Conservation (phyloP, 169 alveolate species). For the Cryptosporidium parvum region DNA sequence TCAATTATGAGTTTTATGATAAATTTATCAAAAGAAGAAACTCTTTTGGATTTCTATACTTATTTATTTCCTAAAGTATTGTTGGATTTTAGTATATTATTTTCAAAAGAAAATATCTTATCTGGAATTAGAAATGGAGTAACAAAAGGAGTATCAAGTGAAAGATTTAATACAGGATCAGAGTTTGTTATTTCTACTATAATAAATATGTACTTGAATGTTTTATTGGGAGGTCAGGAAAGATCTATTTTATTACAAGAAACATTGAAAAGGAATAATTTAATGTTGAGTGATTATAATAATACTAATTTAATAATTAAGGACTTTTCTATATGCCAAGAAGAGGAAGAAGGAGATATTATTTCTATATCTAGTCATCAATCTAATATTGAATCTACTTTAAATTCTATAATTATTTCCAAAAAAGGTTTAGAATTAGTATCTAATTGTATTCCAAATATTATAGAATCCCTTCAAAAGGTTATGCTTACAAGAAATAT, state of each 20-base stretch:
- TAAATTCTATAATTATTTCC: background rate
- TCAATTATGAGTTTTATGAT: constrained; percentile 28
- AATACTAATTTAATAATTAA: background rate
- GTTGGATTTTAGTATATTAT: background rate
- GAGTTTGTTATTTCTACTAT: constrained; percentile 30
- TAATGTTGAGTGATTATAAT: background rate
- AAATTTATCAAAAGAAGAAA: background rate
- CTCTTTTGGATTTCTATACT: constrained; percentile 3
- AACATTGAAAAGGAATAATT: background rate
- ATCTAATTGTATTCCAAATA: background rate
- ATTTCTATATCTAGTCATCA: background rate
- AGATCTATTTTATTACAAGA: background rate
- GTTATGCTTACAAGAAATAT: constrained; percentile 5
- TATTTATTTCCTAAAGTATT: constrained; percentile 26
- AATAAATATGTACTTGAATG: constrained; percentile 15
- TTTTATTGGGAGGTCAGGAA: constrained; percentile 52
- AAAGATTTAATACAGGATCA: background rate
- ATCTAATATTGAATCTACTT: too few species aligned
- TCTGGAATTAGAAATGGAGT: background rate
- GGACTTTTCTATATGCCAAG: background rate
- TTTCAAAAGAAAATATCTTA: constrained; percentile 7
- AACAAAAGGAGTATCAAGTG: background rate
- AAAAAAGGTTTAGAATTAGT: constrained; percentile 10
- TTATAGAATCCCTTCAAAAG: constrained; percentile 29
- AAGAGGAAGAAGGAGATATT: background rate